Evolutionary conservation across 139 green algal genomes (phyloP), one percentile per base, ranked within the genome.

Genomic region (Chlamydomonas schloesseri): DNA sequence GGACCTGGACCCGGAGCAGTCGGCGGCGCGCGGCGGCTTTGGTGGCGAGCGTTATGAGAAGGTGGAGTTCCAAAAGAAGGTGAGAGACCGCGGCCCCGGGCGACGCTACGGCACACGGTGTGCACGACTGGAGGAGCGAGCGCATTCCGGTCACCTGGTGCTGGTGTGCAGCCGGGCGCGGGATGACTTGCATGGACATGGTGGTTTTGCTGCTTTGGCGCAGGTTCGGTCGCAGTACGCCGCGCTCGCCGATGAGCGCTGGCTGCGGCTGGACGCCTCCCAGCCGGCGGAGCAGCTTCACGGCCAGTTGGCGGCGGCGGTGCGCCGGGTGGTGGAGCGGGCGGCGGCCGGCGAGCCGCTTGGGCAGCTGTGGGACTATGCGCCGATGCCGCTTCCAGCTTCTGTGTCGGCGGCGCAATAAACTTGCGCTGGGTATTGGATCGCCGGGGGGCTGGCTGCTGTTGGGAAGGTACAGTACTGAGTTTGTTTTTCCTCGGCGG

Each of bases 1-100:
- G 47, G 23, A 93, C 6, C 71, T 99, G 1, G 81, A 83, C 15
- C 68, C 89, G 3, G 94, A 96, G 64, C 90, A 77, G 29, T 94
- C 94, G 21, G 91, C 88, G 21, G 72, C 71, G 6, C 73, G 97
- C 2, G 95, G 93, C 11, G 96, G 96, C 18, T 99, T 94, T 76
- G 97, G 97, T 0, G 81, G 94, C 71, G 97, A 99, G 90, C 89
- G 97, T 6, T 99, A 98, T 84, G 96, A 98, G 87, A 93, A 90
- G 73, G 47, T 89, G 28, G 91, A 91, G 15, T 94, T 98, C 20
- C 96, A 97, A 87, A 70, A 86, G 31, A 84, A 90, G 77, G 93
- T 95, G 26, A n/a, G 26, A 55, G 28, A 69, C 1, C 14, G n/a
- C 21, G 24, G 60, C 23, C 4, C 23, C 28, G 64, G 15, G 55